Base-by-base conservation (phyloP, 2,329 filamentous ascomycete species). In the Epichloe elymi region DNA sequence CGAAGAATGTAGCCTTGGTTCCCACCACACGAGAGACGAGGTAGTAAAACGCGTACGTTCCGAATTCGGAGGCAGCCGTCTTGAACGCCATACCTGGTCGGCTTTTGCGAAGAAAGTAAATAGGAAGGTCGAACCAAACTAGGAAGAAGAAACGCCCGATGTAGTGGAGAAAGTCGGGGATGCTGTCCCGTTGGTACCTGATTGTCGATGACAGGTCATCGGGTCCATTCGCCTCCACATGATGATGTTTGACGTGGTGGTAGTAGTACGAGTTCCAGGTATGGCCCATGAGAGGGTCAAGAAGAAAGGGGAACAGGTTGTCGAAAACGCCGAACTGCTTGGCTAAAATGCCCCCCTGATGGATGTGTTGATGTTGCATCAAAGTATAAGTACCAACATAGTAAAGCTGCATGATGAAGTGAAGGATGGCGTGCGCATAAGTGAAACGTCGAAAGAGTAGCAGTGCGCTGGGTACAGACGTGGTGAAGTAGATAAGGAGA, bases 231-330 rank as follows among this genome's bases (percentile, higher is more conserved):
- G 80, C 83, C 67, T 90, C 86, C 51, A 90, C 81, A 57, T 91
- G 86, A 61, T 91, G 86, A 61, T 89, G 85, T 70, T 91, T 91
- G 61, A 90, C 85, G 60, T 91, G 86, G 62, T 91, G 86, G 61
- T 88, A 90, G 63, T 78, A 91, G 68, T 91, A 91, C 2, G 82
- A 83, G 67, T 91, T 88, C 85, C 85, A 89, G 0, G 86, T 89
- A 61, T 91, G 86, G 11, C 86, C 86, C 78, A 88, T 85, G 51
- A 91, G 67, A 0, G 86, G 86, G 57, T 89, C 84, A 11, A 80
- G 70, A 40, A 90, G 65, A 61, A 88, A 91, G 0, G 86, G 86
- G 58, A 89, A 90, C 2, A 74, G 49, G 5, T 66, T 62, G 60
- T 91, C 86, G 53, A 90, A 65, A 33, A 74, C 60, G 36, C 68